phyloP scores from a whole-genome alignment of 2,329 filamentous ascomycete genomes.

The Sphaerulina musiva region DNA sequence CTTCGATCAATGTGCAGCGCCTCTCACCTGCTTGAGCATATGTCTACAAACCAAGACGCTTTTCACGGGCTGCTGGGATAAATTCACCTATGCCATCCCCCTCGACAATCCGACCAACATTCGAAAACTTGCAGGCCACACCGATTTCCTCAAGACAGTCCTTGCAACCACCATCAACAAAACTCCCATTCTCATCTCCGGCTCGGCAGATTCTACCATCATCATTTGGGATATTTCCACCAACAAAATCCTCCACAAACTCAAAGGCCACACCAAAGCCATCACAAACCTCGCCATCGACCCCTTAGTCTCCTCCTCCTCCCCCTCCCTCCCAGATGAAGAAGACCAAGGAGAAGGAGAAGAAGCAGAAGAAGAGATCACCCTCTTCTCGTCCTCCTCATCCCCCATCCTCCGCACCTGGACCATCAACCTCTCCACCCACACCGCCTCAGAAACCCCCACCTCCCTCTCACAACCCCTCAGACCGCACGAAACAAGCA shows the following conservation, averaged over 20 bases:
- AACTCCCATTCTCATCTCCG: conserved; percentile 49
- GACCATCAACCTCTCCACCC: conserved; percentile 48
- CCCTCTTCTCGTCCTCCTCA: conserved; percentile 68
- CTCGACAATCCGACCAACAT: conserved; percentile 1
- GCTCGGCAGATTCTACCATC: conserved; percentile 43
- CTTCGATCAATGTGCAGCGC: conserved; percentile 70
- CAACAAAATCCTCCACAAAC: conserved; percentile 62
- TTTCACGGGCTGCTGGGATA: conserved; percentile 93
- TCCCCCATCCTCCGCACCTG: conserved; percentile 64
- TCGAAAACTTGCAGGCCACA: conserved; percentile 52
- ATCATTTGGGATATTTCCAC: conserved; percentile 72
- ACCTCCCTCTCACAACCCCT: conserved; percentile 50
- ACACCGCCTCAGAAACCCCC: conserved; percentile 49
- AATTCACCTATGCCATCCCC: conserved; percentile 71
- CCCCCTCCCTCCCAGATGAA: conserved; percentile 32
- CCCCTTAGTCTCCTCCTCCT: conserved; percentile 51
- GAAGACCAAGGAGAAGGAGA: conserved; percentile 14
- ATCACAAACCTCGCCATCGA: conserved; percentile 76
- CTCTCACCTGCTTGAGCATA: conserved; percentile 69
- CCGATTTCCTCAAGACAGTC: conserved; percentile 86
- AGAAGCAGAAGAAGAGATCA: conserved; percentile 19
- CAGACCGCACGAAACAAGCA: conserved; percentile 79
- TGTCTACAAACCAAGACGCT: conserved; percentile 50
- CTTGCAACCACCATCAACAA: conserved; percentile 55
- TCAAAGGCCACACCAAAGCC: conserved; percentile 72